Base-by-base conservation (phyloP, 1,284 basidiomycete genomes). In the Abortiporus biennis region DNA sequence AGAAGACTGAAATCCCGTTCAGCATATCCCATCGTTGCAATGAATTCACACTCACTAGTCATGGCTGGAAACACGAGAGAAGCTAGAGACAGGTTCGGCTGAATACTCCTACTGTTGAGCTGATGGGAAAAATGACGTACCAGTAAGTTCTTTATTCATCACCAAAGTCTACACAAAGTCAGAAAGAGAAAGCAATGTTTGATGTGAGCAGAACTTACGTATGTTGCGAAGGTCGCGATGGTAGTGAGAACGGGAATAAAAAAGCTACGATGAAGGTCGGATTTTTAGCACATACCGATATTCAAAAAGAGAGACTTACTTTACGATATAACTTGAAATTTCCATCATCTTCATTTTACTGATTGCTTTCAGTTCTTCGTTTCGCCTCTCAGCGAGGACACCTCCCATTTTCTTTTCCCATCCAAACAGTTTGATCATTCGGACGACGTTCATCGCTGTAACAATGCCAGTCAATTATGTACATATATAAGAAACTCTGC, bases 191-290 rank as follows among this genome's bases (percentile, higher is more conserved):
- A 15, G 5, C 23, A 24, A 15, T 11, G 19, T 15, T 22, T 42
- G 20, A 33, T 40, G 29, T 19, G 19, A 35, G 19, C 32, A 2
- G 2, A 16, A 53, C 62, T 41, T 44, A 66, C 64, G 53, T 76
- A 85, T 24, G 76, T 73, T 5, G 73, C 70, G 56, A 79, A 89
- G 0, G 85, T 85, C n/a, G 71, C 68, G 29, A 79, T 55, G 74
- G 87, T 88, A 12, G 77, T 79, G 25, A 79, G 47, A 3, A 83
- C 62, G 0, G 86, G 83, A 29, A 87, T 74, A 30, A 78, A 38
- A 47, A 68, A 74, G 57, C 80, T 84, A 47, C 47, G 46, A 23
- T 12, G 40, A 42, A 36, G n/a, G 40, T 16, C 34, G 25, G 35
- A 8, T 9, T 29, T 8, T 29, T n/a, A 30, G 30, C 11, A 12